These are phyloP conservation scores for Testicularia cyperi DNA, from an alignment of 1,284 basidiomycete species.

Conservation along the genomic window DNA sequence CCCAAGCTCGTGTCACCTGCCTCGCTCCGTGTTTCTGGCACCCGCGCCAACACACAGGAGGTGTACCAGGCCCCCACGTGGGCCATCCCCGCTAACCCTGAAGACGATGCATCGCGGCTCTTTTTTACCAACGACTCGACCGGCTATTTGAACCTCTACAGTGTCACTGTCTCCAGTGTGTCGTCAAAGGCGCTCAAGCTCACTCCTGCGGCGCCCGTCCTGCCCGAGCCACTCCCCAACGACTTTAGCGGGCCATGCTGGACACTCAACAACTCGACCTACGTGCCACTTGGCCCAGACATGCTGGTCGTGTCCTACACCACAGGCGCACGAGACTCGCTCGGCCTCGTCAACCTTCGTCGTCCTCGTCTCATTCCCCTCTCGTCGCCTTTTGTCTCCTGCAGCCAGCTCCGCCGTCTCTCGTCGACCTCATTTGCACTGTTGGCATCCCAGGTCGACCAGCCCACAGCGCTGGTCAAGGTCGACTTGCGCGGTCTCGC, in stretches of 20 bases:
- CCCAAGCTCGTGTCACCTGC: slow-evolving; percentile 9
- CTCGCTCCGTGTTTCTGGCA: slow-evolving; percentile 8
- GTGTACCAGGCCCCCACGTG: slow-evolving; percentile 63
- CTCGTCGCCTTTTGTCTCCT: slow-evolving; percentile 20
- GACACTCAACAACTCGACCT: slow-evolving; percentile 62
- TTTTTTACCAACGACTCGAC: slow-evolving; percentile 71
- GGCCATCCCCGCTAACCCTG: slow-evolving; percentile 61
- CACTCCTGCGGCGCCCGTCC: slow-evolving; percentile 50
- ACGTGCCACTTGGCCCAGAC: slow-evolving; percentile 28
- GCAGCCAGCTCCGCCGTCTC: slow-evolving; percentile 23
- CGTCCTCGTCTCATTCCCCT: slow-evolving; percentile 23
- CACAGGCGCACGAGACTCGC: slow-evolving; percentile 12
- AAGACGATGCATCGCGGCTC: slow-evolving; percentile 63
- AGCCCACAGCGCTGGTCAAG: slow-evolving; percentile 25
- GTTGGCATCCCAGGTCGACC: slow-evolving; percentile 16
- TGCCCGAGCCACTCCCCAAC: slow-evolving; percentile 63
- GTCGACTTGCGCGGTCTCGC: slow-evolving; percentile 25
- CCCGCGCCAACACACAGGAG: slow-evolving; percentile 21
- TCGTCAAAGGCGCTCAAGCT: background rate
- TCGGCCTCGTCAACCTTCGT: slow-evolving; percentile 36
- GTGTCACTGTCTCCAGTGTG: slow-evolving; percentile 41
- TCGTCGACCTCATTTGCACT: slow-evolving; percentile 25
- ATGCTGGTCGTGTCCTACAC: slow-evolving; percentile 29
- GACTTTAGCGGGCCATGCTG: slow-evolving; percentile 70
- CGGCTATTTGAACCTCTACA: slow-evolving; percentile 73